These are phyloP conservation scores for Pisolithus microcarpus DNA, from an alignment of 768 basidiomycete genomes.

Conservation along the genomic window DNA sequence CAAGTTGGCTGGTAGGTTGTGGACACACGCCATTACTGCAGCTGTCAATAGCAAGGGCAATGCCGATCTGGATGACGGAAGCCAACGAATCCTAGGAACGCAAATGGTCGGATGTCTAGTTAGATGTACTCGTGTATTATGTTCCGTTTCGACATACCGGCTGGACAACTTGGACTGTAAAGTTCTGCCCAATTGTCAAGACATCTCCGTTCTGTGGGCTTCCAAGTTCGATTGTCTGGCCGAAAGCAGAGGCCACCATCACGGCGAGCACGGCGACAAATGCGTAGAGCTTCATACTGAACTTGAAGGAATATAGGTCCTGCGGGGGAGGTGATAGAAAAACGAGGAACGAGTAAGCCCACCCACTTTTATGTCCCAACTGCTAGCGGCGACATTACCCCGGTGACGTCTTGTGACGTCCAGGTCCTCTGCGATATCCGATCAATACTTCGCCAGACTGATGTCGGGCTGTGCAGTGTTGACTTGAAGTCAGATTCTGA, in stretches of 20 bases:
- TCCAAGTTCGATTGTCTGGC: slow-evolving; percentile 24
- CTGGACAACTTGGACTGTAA: slow-evolving; percentile 13
- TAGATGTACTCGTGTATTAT: not conserved
- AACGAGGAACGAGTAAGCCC: not conserved
- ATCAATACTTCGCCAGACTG: too few relatives aligned
- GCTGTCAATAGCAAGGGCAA: slow-evolving; percentile 18
- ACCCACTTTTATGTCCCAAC: slow-evolving; percentile 4
- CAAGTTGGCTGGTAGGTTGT: slow-evolving; percentile 13
- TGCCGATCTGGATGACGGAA: slow-evolving; percentile 22
- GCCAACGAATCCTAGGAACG: slow-evolving; percentile 11
- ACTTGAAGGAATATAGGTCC: too few relatives aligned
- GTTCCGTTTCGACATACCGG: slow-evolving; percentile 13
- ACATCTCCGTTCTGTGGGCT: slow-evolving; percentile 15
- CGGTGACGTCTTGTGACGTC: too few relatives aligned
- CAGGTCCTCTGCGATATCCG: too few relatives aligned
- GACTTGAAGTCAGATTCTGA: too few relatives aligned
- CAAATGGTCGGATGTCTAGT: not conserved
- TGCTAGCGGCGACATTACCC: not conserved
- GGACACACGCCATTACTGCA: slow-evolving; percentile 20
- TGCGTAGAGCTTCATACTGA: slow-evolving; percentile 14
- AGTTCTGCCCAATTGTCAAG: slow-evolving; percentile 10
- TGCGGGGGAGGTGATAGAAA: not conserved
- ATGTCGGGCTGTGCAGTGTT: too few relatives aligned
- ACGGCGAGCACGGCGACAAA: slow-evolving; percentile 4
- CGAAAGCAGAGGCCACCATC: slow-evolving; percentile 8